A percentile compares a stretch with the other conserved stretches of the same genome.
Conservation (phyloP, 306 rosid species). For the Cucumis sativus region Cucumber_9930_V3 NC_026660.2:21446001-21446500, state of each 20-base stretch:
- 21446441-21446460: too few species aligned
- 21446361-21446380: background rate
- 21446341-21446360: too few species aligned
- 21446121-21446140: background rate
- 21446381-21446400: too few species aligned
- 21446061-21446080: background rate
- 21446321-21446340: background rate
- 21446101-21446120: background rate
- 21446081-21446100: background rate
- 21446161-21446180: background rate
- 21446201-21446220: background rate
- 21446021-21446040: constrained; percentile 53
- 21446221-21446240: background rate
- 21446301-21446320: background rate
- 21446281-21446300: background rate
- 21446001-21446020: constrained; percentile 91
- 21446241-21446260: too few species aligned
- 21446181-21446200: background rate
- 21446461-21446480: background rate
- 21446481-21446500: background rate
- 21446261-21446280: too few species aligned
- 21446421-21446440: too few species aligned
- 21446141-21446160: background rate
- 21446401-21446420: too few species aligned
- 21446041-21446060: constrained; percentile 11